A percentile compares a stretch with the other conserved stretches of the same genome.
Evolutionary conservation across 2,329 filamentous ascomycete genomes (phyloP).

Genomic region (Penicillium sp.): DNA sequence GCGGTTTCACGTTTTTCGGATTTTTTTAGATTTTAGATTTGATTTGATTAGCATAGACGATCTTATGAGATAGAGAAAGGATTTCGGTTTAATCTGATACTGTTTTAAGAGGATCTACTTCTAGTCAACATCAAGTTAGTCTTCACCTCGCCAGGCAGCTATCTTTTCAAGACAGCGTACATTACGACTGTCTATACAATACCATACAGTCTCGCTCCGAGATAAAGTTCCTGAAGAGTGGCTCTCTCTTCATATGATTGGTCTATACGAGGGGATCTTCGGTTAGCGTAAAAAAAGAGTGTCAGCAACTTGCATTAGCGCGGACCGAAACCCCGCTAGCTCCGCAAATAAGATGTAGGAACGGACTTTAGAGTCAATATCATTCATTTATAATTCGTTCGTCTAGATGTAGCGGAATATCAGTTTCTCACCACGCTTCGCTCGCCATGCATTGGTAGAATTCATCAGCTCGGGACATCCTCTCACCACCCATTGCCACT

Average conservation of each 20-base stretch:
- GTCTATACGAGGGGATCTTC: not conserved
- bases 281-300: not conserved
- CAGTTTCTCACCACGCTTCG: slow-evolving; percentile 24
- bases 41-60: not conserved
- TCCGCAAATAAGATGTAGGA: not conserved
- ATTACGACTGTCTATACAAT: not conserved
- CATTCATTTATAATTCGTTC: not conserved
- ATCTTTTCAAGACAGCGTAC: not conserved
- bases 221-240: not conserved
- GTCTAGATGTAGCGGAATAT: slow-evolving; percentile 28
- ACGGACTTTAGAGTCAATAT: not conserved
- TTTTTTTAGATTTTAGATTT: not conserved
- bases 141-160: not conserved
- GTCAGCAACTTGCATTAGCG: slow-evolving; percentile 17
- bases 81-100: not conserved
- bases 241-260: not conserved
- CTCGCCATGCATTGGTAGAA: slow-evolving; percentile 29
- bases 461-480: slow-evolving; percentile 27
- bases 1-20: not conserved
- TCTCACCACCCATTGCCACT: slow-evolving; percentile 42
- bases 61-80: not conserved
- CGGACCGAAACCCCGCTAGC: not conserved
- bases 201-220: not conserved
- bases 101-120: not conserved
- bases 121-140: not conserved